These are phyloP conservation scores for Tetrapisispora pingtungensis DNA, from an alignment of 805 yeast genomes.

Conservation along the genomic window DNA sequence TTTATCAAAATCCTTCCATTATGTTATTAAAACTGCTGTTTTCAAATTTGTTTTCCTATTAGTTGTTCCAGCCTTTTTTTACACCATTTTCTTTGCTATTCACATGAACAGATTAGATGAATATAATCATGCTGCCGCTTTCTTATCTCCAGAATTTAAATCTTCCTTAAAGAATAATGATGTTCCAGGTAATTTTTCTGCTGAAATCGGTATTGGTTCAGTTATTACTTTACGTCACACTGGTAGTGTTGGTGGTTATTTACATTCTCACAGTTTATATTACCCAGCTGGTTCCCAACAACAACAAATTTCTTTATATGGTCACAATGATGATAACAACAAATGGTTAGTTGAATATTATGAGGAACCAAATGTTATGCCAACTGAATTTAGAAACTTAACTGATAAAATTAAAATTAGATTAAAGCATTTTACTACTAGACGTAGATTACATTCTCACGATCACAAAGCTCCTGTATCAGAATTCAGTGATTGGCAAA, in stretches of 20 bases:
- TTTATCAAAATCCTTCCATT: constrained; percentile 38
- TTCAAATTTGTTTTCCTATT: constrained; percentile 45
- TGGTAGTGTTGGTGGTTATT: constrained; percentile 67
- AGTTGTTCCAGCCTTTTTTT: constrained; percentile 48
- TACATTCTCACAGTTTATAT: constrained; percentile 66
- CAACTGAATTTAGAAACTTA: constrained; percentile 49
- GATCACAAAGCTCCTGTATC: constrained; percentile 73
- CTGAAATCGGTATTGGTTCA: constrained; percentile 69
- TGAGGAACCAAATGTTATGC: constrained; percentile 33
- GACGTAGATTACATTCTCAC: constrained; percentile 69
- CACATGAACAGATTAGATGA: constrained; percentile 49
- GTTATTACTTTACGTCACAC: constrained; percentile 55
- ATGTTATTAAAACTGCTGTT: constrained; percentile 38
- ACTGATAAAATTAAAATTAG: constrained; percentile 62
- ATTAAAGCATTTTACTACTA: constrained; percentile 47
- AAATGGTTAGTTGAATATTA: constrained; percentile 62
- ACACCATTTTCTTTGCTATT: constrained; percentile 47
- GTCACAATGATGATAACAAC: constrained; percentile 67
- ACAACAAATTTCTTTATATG: constrained; percentile 74
- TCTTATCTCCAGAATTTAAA: constrained; percentile 66
- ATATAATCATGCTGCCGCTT: constrained; percentile 65
- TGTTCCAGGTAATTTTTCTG: constrained; percentile 48
- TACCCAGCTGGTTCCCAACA: constrained; percentile 76
- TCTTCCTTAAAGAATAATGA: constrained; percentile 47
- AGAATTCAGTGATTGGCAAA: constrained; percentile 65